These are phyloP conservation scores for Saraca asoca DNA, from an alignment of 331 rosid species.

Conservation along the genomic window DNA sequence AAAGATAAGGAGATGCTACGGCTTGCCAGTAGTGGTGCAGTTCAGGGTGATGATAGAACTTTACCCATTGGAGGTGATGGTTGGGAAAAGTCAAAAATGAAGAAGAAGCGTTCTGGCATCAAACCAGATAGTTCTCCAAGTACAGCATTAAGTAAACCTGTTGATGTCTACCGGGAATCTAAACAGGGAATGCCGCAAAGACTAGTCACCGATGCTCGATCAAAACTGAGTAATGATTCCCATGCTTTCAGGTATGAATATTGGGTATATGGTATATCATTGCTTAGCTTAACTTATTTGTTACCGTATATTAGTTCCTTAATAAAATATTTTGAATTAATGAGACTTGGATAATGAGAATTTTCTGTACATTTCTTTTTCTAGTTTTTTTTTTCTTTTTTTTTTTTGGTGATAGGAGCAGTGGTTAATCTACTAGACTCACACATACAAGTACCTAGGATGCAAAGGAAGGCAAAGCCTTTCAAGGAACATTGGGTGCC, in stretches of 20 bases:
- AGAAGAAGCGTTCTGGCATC: conserved; percentile 87
- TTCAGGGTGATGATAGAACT: conserved; percentile 76
- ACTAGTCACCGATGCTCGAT: conserved; percentile 66
- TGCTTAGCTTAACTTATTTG: background rate
- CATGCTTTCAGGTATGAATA: conserved; percentile 79
- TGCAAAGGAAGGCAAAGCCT: too few relatives aligned
- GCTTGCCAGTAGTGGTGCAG: conserved; percentile 59
- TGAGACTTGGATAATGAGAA: background rate
- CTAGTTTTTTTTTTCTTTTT: too few relatives aligned
- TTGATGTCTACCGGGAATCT: conserved; percentile 69
- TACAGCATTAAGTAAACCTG: conserved; percentile 55
- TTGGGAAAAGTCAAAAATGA: conserved; percentile 96
- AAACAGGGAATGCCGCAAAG: conserved; percentile 87
- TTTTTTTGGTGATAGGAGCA: too few relatives aligned
- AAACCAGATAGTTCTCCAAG: conserved; percentile 80
- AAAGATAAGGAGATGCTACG: conserved; percentile 80
- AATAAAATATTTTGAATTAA: background rate
- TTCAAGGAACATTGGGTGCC: too few relatives aligned
- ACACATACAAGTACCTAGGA: too few relatives aligned
- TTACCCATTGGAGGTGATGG: conserved; percentile 78
- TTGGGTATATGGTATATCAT: background rate
- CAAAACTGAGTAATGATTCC: conserved; percentile 70
- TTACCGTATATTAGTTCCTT: conserved; percentile 12
- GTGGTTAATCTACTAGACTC: too few relatives aligned
- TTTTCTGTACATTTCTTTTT: background rate